A percentile compares a stretch with the other conserved stretches of the same genome.
Conservation (phyloP, 2,329 filamentous ascomycete species). For the Colletotrichum euphorbiae region DNA sequence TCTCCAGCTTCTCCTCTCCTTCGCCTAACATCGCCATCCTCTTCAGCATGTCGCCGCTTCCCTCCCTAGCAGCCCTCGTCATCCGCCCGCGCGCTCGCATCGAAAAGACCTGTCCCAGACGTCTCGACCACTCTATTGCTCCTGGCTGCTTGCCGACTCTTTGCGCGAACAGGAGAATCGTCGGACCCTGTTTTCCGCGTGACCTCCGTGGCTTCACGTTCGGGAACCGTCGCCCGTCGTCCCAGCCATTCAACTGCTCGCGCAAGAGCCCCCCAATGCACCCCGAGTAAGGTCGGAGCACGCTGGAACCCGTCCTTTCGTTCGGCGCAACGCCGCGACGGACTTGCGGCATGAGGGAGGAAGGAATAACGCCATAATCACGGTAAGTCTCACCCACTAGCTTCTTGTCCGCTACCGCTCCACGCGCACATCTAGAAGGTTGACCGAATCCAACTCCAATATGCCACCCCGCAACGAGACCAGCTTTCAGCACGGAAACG, state of each 20-base stretch:
- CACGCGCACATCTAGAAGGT: neutral
- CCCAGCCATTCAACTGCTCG: conserved; percentile 18
- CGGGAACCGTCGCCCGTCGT: conserved; percentile 25
- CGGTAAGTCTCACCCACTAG: conserved; percentile 7
- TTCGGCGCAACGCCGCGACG: neutral
- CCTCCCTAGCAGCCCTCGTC: too few species aligned
- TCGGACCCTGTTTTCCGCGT: conserved; percentile 16
- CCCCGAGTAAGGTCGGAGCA: conserved; percentile 3
- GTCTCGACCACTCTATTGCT: conserved; percentile 4
- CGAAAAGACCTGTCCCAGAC: neutral
- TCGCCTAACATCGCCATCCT: too few species aligned
- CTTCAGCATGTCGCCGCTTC: too few species aligned
- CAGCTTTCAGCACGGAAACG: neutral
- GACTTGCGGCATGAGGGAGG: neutral
- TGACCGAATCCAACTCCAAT: neutral
- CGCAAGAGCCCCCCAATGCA: conserved; percentile 23
- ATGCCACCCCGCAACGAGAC: neutral
- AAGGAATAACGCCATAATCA: neutral
- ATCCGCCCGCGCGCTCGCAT: too few species aligned
- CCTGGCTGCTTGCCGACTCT: conserved; percentile 30
- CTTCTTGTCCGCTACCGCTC: conserved; percentile 3
- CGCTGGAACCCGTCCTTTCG: neutral
- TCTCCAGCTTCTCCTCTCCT: too few species aligned
- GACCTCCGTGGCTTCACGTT: neutral
- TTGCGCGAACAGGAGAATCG: conserved; percentile 28